Evolutionary conservation across 257 asterid species (phyloP).

Genomic region (Penstemon davidsonii): DNA sequence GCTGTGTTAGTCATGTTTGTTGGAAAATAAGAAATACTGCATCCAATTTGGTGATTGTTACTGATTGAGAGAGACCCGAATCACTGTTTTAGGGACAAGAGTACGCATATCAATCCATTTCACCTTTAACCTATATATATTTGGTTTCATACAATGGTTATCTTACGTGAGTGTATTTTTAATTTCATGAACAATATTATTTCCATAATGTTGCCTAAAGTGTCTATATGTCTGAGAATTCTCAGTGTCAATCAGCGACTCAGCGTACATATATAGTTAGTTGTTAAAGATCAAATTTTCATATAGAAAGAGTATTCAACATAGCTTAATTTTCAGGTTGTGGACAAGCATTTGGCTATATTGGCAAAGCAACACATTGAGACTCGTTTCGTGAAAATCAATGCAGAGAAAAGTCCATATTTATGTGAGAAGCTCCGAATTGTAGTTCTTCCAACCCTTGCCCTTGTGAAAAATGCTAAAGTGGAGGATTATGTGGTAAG

Average conservation of each 20-base stretch:
- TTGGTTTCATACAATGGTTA: not conserved
- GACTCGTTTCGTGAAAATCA: slow-evolving; percentile 87
- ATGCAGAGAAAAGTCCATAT: slow-evolving; percentile 93
- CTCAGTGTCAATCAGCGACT: slow-evolving; percentile 12
- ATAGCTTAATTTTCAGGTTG: slow-evolving; percentile 55
- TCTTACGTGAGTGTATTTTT: slow-evolving; percentile 5
- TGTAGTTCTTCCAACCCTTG: slow-evolving; percentile 89
- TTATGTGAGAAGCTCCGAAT: slow-evolving; percentile 88
- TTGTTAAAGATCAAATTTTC: not conserved
- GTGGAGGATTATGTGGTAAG: slow-evolving; percentile 95
- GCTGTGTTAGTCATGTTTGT: not conserved
- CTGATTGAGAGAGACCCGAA: not conserved
- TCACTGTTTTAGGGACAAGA: not conserved
- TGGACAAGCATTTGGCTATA: slow-evolving; percentile 87
- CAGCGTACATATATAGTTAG: not conserved
- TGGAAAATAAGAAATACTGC: not conserved
- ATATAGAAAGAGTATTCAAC: not conserved
- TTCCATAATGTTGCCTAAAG: slow-evolving; percentile 6
- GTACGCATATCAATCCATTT: not conserved
- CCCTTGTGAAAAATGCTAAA: slow-evolving; percentile 85
- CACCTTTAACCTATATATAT: not conserved
- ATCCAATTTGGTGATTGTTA: not conserved
- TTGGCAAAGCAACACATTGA: slow-evolving; percentile 89
- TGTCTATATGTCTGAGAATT: not conserved
- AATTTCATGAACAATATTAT: slow-evolving; percentile 7